Conservation (phyloP, 257 asterid genomes). For the Fraxinus cuspidata region DNA sequence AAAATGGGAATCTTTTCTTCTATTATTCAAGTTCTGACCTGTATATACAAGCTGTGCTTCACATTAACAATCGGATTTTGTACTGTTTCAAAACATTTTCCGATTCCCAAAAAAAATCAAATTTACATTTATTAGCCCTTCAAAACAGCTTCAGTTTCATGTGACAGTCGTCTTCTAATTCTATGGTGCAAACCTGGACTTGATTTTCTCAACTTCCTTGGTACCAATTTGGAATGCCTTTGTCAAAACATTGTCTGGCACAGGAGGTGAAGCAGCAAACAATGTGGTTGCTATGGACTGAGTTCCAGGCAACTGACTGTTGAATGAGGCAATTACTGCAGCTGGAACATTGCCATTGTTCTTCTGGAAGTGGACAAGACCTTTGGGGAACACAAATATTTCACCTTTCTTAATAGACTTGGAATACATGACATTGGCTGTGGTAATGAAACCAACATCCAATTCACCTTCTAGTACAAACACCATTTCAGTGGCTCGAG, state of each 20-base stretch:
- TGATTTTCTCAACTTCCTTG: constrained; percentile 43
- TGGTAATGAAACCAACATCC: constrained; percentile 68
- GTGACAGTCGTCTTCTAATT: constrained; percentile 15
- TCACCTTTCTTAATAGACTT: constrained; percentile 53
- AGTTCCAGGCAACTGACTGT: constrained; percentile 78
- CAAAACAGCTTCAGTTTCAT: not conserved
- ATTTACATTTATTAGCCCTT: not conserved
- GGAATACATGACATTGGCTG: constrained; percentile 58
- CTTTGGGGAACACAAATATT: constrained; percentile 59
- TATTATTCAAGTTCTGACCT: not conserved
- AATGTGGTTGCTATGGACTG: constrained; percentile 55
- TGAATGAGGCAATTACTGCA: constrained; percentile 61
- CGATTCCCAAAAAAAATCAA: constrained; percentile 28
- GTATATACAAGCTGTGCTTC: no score
- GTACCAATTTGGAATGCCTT: constrained; percentile 53
- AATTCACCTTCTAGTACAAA: constrained; percentile 58
- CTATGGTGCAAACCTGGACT: constrained; percentile 54
- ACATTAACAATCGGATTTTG: no score
- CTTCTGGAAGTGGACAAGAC: constrained; percentile 77
- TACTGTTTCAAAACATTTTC: not conserved
- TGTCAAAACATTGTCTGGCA: constrained; percentile 63
- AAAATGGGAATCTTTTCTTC: not conserved
- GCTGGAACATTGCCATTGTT: constrained; percentile 56
- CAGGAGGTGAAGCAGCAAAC: constrained; percentile 54
- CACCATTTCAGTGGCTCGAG: constrained; percentile 66